phyloP scores from a whole-genome alignment of 2,329 filamentous ascomycete genomes.

The Coniochaeta sp. region DNA sequence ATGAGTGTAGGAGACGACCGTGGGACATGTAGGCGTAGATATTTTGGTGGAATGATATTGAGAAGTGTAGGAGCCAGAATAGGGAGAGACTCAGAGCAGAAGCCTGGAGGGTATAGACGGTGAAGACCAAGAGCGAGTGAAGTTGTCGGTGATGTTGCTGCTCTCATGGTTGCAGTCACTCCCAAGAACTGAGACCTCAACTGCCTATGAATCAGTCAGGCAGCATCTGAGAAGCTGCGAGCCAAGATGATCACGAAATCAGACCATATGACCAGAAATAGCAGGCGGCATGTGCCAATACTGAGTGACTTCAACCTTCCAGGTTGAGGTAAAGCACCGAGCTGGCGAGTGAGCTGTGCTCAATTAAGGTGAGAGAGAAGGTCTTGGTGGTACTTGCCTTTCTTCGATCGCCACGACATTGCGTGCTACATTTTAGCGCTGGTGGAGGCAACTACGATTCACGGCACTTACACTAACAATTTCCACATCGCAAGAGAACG shows the following conservation, averaged over 20 bases:
- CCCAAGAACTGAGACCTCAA: not conserved
- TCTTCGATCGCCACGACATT: no score
- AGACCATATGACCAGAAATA: not conserved
- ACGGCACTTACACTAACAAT: no score
- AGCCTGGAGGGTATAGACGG: not conserved
- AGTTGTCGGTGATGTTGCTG: not conserved
- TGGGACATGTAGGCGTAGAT: not conserved
- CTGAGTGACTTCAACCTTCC: not conserved
- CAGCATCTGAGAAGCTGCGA: not conserved
- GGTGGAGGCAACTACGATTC: no score
- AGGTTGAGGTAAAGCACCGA: no score
- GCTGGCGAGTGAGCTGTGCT: no score
- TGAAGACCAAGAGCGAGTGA: not conserved
- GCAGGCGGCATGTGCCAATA: not conserved
- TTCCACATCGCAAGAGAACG: no score
- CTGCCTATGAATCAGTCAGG: not conserved
- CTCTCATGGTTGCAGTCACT: not conserved
- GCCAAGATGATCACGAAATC: not conserved
- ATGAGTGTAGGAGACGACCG: no score
- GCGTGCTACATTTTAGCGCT: no score
- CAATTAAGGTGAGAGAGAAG: no score
- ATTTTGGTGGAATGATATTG: no score
- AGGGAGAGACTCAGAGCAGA: not conserved
- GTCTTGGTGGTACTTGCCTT: no score
- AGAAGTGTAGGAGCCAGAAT: not conserved